Base-by-base conservation (phyloP, 2,329 filamentous ascomycete genomes). In the Pestalotiopsis sp. region DNA sequence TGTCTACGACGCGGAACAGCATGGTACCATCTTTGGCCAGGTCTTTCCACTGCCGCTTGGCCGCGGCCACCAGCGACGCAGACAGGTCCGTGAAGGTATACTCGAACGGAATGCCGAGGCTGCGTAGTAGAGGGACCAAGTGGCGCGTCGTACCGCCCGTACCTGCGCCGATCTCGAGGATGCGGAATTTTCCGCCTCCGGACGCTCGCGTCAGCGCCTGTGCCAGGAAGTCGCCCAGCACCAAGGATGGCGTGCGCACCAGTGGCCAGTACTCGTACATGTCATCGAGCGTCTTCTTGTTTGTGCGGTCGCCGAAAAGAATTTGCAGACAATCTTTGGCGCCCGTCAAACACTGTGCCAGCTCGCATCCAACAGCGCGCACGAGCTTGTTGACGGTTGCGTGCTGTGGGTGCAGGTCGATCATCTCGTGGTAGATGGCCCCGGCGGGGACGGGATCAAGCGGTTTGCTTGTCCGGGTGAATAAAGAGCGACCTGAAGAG, bases 41-140 rank as follows among this genome's bases (percentile, higher is more conserved):
- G 27, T 0, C 20, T 68, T 67, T 23, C 31, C 79, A 78, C 27
- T 72, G 73, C 6, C 70, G 68, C 14, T 67, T 72, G 0, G 79
- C 76, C 3, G 71, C 69, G 0, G 72, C 65, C 1, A 82, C 78
- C 0, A 82, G 72, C 0, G 77, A 76, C 0, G 75, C 64, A 0
- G 81, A 80, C 2, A 85, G 56, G 59, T 85, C 83, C 2, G 82
- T 83, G 68, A 84, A 81, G 0, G 78, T 80, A 67, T 85, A 84
- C 11, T 77, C 71, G 36, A 83, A 74, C 0, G 72, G 68, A 2
- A 80, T 69, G 11, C 71, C 71, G 0, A 66, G 65, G 0, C 39
- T 25, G 0, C 66, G 67, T 3, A 85, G 73, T 0, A 65, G 41
- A 0, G 75, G 68, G 1, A 82, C 68, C 1, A 84, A 36, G 4